Base-by-base conservation (phyloP, 1,284 basidiomycete species). In the Moniliophthora roreri region DNA sequence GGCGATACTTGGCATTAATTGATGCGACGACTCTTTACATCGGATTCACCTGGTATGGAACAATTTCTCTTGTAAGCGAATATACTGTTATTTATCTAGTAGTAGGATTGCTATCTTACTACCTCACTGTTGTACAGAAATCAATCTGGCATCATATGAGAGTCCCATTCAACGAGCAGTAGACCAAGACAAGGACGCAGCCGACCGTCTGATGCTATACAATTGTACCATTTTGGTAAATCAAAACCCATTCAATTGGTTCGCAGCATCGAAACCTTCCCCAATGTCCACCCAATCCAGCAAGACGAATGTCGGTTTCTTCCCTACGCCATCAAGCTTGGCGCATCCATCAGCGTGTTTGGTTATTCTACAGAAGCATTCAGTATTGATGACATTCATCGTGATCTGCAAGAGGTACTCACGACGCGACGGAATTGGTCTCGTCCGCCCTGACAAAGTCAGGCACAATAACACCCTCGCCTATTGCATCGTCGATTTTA, bases 221-320 rank as follows among this genome's bases (percentile, higher is more conserved):
- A n/a, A n/a, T n/a, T n/a, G n/a, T n/a, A n/a, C n/a, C n/a, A n/a
- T n/a, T n/a, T n/a, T n/a, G n/a, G n/a, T n/a, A n/a, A n/a, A 32
- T 32, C 28, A 32, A 24, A 72, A 60, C 37, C 69, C 69, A 57
- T 72, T 72, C 50, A 72, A 57, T 48, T 58, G 56, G 53, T 69
- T 62, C n/a, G 65, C 69, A 5, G 68, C 69, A 28, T 58, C 51
- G 49, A 66, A 52, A 16, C 63, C 69, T 21, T 69, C 32, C 10
- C 70, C 71, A 24, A 67, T 46, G 53, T 73, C 63, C 21, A 73
- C 69, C 32, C 66, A 78, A 61, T 76, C 75, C 21, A 76, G 63
- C 39, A 77, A 63, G 37, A 78, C 66, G 58, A 78, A 78, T 52
- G 70, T 73, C 0, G 76, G 74, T 3, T 67, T 64, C 20, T 68